A percentile compares a stretch with the other conserved stretches of the same genome.
Conservation (phyloP, 1,139 yeast species). For the Kodamaea alishanica region DNA sequence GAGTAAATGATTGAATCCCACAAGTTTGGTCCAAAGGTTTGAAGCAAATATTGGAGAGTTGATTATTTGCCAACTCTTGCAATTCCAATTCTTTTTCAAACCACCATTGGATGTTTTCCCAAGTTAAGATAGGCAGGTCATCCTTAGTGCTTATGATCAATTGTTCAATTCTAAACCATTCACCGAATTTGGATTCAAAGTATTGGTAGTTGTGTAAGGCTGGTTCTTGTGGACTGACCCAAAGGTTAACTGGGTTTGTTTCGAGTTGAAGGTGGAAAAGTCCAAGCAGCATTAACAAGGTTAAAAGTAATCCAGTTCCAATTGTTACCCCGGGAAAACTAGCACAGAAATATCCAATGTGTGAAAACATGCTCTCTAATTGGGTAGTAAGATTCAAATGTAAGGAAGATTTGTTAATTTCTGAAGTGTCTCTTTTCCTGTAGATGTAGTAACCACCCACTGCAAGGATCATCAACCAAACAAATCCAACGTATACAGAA, state of each 20-base stretch:
- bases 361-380: constrained; percentile 28
- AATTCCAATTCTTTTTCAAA: constrained; percentile 66
- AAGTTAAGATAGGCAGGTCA: constrained; percentile 56
- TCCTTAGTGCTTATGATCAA: constrained; percentile 69
- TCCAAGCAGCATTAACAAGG: constrained; percentile 51
- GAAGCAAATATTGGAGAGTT: constrained; percentile 71
- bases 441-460: constrained; percentile 41
- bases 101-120: constrained; percentile 84
- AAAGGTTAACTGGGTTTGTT: constrained; percentile 72
- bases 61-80: constrained; percentile 22
- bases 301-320: constrained; percentile 38
- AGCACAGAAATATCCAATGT: constrained; percentile 54
- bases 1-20: constrained; percentile 86
- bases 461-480: constrained; percentile 41
- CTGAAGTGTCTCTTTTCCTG: constrained; percentile 14
- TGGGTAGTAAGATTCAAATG: background rate
- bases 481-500: constrained; percentile 55
- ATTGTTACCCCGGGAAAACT: constrained; percentile 56
- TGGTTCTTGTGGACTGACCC: constrained; percentile 85
- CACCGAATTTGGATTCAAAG: constrained; percentile 82
- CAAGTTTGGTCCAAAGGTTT: constrained; percentile 78
- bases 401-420: background rate
- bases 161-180: constrained; percentile 88
- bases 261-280: constrained; percentile 57
- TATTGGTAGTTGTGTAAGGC: constrained; percentile 65